Percentiles rank a stretch among this genome's conserved stretches.
phyloP scores from a whole-genome alignment of 305 asterid species.

The Coffea humblotiana region DNA sequence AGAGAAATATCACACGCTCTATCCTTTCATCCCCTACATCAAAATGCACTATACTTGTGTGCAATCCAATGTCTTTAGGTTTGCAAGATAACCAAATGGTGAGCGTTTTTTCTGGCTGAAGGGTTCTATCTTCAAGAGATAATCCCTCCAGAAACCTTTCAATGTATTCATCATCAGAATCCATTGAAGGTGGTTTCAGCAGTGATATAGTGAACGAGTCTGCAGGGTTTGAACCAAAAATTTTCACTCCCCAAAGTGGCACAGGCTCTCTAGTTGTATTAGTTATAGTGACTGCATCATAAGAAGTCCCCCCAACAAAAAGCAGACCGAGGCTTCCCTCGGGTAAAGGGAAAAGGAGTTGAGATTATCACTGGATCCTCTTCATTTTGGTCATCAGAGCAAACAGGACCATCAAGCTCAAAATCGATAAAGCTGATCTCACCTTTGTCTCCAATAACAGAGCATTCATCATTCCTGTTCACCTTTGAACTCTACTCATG shows the following conservation, averaged over 20 bases:
- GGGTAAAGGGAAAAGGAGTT: slow-evolving; percentile 13
- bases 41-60: slow-evolving; percentile 17
- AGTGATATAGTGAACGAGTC: slow-evolving; percentile 21
- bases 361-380: slow-evolving; percentile 9
- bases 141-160: slow-evolving; percentile 6
- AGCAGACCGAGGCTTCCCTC: slow-evolving; percentile 11
- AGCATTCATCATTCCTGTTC: neutral
- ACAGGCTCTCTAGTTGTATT: slow-evolving; percentile 17
- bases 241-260: slow-evolving; percentile 11
- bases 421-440: slow-evolving; percentile 8
- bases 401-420: slow-evolving; percentile 5
- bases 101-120: slow-evolving; percentile 8
- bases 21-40: slow-evolving; percentile 9
- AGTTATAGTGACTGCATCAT: neutral
- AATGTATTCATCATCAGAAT: slow-evolving; percentile 8
- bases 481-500: neutral
- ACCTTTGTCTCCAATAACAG: slow-evolving; percentile 14
- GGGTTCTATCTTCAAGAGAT: slow-evolving; percentile 16
- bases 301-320: slow-evolving; percentile 14
- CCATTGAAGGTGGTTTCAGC: slow-evolving; percentile 11
- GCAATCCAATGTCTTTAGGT: slow-evolving; percentile 20
- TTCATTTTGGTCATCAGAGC: slow-evolving; percentile 1
- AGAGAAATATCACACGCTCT: slow-evolving; percentile 13
- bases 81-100: slow-evolving; percentile 24
- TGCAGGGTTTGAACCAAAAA: slow-evolving; percentile 16